These are phyloP conservation scores for Amaranthus hypochondriacus DNA, from an alignment of 148 eudicot species.

Conservation along the genomic window DNA sequence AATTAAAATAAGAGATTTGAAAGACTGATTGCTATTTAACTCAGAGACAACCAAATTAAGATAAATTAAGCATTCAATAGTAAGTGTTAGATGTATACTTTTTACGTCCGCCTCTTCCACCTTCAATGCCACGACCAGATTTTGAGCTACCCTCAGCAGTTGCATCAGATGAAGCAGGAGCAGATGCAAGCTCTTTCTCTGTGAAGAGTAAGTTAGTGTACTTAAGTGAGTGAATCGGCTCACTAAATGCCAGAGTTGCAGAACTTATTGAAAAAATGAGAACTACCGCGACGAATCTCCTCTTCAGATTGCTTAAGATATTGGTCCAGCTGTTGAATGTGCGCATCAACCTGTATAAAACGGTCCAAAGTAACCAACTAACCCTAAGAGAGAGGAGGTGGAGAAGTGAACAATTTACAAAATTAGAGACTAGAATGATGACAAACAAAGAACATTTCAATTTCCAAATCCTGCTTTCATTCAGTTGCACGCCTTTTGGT, in stretches of 20 bases:
- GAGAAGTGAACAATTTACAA: neutral
- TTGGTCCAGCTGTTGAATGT: slow-evolving; percentile 94
- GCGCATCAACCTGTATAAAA: slow-evolving; percentile 79
- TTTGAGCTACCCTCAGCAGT: slow-evolving; percentile 44
- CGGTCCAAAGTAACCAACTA: slow-evolving; percentile 4
- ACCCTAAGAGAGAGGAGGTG: too few species aligned
- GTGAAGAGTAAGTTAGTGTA: slow-evolving; percentile 19
- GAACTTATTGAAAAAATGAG: slow-evolving; percentile 5
- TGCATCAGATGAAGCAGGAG: slow-evolving; percentile 48
- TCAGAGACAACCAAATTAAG: neutral
- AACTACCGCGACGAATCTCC: slow-evolving; percentile 72
- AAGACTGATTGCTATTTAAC: neutral
- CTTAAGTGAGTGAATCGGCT: neutral
- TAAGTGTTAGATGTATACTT: slow-evolving; percentile 44
- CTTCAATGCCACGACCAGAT: slow-evolving; percentile 56
- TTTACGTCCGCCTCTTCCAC: slow-evolving; percentile 89
- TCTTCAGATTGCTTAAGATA: slow-evolving; percentile 74
- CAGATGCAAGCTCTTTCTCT: slow-evolving; percentile 64
- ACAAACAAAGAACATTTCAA: neutral
- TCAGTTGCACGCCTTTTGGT: too few species aligned
- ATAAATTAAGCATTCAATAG: neutral
- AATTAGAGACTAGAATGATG: neutral
- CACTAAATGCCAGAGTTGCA: neutral
- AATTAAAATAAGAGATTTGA: neutral
- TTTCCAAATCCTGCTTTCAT: neutral